Evolutionary conservation across 2,329 filamentous ascomycete species (phyloP).

Genomic region (Aurifilum marmelostoma): DNA sequence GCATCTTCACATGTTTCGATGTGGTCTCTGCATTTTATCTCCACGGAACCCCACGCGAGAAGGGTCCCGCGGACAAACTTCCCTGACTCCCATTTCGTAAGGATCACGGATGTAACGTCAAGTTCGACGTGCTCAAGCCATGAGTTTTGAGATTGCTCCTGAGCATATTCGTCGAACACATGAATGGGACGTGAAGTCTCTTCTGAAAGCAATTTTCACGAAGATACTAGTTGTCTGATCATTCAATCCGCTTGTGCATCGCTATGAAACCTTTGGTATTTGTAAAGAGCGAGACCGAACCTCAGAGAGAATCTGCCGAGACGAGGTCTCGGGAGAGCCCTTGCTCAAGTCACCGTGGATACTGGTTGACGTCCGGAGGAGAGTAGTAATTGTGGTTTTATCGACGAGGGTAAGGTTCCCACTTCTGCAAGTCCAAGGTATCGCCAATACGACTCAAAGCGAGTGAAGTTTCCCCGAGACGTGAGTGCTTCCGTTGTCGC

Average conservation of each 20-base stretch:
- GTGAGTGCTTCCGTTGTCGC: background rate
- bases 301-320: background rate
- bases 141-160: background rate
- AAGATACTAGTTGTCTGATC: no score
- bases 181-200: no score
- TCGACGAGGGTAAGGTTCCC: background rate
- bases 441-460: background rate
- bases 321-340: background rate
- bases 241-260: no score
- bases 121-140: background rate
- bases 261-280: no score
- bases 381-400: background rate
- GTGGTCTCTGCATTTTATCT: background rate
- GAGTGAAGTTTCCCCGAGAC: background rate
- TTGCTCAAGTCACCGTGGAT: background rate
- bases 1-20: slow-evolving; percentile 7
- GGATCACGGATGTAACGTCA: background rate
- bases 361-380: background rate
- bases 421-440: background rate
- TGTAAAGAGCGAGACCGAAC: background rate
- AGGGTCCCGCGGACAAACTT: background rate
- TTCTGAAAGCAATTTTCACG: no score
- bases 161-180: background rate
- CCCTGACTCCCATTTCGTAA: background rate
- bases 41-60: background rate